Percentiles rank a stretch among this genome's conserved stretches.
phyloP scores from a whole-genome alignment of 2,329 filamentous ascomycete species.

The Alternaria ethzedia region DNA sequence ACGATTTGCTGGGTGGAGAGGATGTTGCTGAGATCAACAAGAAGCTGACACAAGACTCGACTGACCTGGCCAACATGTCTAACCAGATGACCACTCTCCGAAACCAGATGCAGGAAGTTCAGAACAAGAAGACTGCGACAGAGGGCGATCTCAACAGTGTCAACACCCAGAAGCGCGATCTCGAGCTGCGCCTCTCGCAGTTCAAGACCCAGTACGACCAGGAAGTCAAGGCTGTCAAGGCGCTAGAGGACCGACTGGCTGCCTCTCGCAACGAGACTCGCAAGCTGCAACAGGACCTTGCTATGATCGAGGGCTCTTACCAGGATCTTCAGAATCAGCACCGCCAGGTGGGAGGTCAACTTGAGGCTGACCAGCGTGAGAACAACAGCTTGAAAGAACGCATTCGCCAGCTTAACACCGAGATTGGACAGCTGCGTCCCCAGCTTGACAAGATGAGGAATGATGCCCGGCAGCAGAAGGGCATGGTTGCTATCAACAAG shows the following conservation, averaged over 20 bases:
- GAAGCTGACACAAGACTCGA: constrained; percentile 85
- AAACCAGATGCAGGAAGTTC: constrained; percentile 92
- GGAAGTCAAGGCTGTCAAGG: constrained; percentile 84
- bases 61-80: constrained; percentile 92
- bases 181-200: constrained; percentile 86
- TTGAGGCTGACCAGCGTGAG: constrained; percentile 88
- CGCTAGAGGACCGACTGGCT: constrained; percentile 81
- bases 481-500: constrained; percentile 96
- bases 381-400: constrained; percentile 85
- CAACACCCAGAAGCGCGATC: constrained; percentile 86
- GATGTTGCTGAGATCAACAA: constrained; percentile 87
- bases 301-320: constrained; percentile 79
- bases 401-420: constrained; percentile 80
- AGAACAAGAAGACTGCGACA: constrained; percentile 77
- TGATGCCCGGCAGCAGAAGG: constrained; percentile 93
- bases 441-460: constrained; percentile 92
- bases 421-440: constrained; percentile 83
- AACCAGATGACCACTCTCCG: constrained; percentile 92
- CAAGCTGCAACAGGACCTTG: constrained; percentile 83
- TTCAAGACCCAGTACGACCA: constrained; percentile 90
- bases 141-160: constrained; percentile 84
- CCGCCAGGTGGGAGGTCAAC: constrained; percentile 72
- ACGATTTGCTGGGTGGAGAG: constrained; percentile 85
- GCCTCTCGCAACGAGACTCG: constrained; percentile 79
- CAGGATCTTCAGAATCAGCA: constrained; percentile 85